Evolutionary conservation across 495 filamentous ascomycete genomes (phyloP).

Genomic region (Lentithecium fluviatile): DNA sequence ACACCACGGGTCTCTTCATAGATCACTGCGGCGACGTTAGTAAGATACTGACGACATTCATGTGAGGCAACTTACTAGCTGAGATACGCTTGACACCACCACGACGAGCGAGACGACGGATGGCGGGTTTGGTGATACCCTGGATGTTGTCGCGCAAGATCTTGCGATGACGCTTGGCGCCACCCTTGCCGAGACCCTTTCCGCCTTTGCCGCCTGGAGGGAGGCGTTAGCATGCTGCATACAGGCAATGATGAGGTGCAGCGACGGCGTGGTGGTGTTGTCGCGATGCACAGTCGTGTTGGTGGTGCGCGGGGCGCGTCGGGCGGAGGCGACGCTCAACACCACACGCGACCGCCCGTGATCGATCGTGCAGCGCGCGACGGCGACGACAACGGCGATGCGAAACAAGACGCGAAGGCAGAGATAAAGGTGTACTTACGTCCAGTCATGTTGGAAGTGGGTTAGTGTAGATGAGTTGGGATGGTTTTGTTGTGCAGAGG

Average conservation of each 20-base stretch:
- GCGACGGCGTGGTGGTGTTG: constrained; percentile 24
- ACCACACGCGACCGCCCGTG: constrained; percentile 19
- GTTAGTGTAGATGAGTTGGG: constrained; percentile 27
- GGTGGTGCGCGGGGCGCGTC: constrained; percentile 23
- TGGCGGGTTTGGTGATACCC: constrained; percentile 71
- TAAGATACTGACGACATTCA: constrained; percentile 3
- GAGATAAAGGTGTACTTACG: constrained; percentile 53
- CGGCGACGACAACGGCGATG: constrained; percentile 32
- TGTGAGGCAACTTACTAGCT: constrained; percentile 47
- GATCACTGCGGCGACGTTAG: constrained; percentile 51
- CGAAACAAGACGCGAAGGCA: constrained; percentile 24
- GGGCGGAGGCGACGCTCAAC: constrained; percentile 16
- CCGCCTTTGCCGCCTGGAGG: constrained; percentile 62
- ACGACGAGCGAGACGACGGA: constrained; percentile 65
- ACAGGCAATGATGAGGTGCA: constrained; percentile 10
- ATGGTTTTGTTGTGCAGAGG: constrained; percentile 24
- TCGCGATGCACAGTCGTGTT: constrained; percentile 24
- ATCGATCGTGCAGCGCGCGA: constrained; percentile 4
- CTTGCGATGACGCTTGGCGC: constrained; percentile 98
- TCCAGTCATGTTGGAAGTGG: constrained; percentile 61
- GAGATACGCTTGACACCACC: constrained; percentile 67
- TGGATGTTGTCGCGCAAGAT: constrained; percentile 99
- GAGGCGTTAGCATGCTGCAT: constrained; percentile 35
- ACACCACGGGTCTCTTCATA: constrained; percentile 70
- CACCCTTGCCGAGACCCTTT: constrained; percentile 81